These are phyloP conservation scores for Mycena haematopus DNA, from an alignment of 768 basidiomycete genomes.

Conservation along the genomic window DNA sequence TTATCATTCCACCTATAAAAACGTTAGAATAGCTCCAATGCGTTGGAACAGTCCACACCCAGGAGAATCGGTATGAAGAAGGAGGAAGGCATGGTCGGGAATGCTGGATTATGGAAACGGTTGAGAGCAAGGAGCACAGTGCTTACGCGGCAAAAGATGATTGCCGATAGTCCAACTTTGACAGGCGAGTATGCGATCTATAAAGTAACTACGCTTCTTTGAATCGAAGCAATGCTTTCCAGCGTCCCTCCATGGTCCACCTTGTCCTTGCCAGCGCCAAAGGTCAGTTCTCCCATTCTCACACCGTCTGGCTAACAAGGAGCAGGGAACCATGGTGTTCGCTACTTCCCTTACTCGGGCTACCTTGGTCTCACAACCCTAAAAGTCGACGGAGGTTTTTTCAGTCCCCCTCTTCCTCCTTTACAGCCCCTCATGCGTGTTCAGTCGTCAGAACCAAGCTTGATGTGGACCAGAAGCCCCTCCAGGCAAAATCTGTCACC, in stretches of 20 bases:
- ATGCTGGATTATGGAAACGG: neutral
- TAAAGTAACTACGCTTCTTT: neutral
- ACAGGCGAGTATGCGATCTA: no score
- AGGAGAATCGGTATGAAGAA: slow-evolving; percentile 81
- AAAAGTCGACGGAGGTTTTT: slow-evolving; percentile 75
- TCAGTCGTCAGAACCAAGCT: slow-evolving; percentile 73
- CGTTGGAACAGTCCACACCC: slow-evolving; percentile 59
- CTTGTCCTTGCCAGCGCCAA: slow-evolving; percentile 70
- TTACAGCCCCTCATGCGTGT: slow-evolving; percentile 23
- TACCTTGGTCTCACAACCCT: slow-evolving; percentile 84
- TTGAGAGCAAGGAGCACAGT: slow-evolving; percentile 21
- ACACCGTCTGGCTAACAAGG: slow-evolving; percentile 24
- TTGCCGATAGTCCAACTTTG: no score
- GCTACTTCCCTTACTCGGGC: slow-evolving; percentile 78
- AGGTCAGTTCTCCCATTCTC: slow-evolving; percentile 39
- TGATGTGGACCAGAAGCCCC: slow-evolving; percentile 71
- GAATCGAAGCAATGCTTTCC: neutral
- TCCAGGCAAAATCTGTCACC: slow-evolving; percentile 69
- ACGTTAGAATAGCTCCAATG: no score
- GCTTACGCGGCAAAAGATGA: neutral
- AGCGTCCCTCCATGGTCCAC: slow-evolving; percentile 67
- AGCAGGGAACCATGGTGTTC: slow-evolving; percentile 67
- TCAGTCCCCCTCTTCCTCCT: slow-evolving; percentile 28
- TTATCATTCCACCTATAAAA: no score
- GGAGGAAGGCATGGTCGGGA: slow-evolving; percentile 62